Base-by-base conservation (phyloP, 306 rosid species). In the Quercus alba region DNA sequence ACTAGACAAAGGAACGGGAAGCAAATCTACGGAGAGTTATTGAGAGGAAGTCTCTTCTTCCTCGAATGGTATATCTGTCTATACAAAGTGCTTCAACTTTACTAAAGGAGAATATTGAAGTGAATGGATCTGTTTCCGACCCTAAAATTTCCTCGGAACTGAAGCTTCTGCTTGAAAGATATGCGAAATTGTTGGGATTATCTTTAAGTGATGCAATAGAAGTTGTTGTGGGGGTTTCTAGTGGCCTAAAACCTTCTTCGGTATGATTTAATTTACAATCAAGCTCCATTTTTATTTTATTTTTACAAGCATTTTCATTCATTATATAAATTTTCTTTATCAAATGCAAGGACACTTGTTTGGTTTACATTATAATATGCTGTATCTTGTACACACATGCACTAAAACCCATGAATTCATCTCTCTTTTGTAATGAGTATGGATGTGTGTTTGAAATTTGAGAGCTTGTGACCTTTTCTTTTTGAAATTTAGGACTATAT, bases 11-110 rank as follows among this genome's bases (percentile, higher is more conserved):
- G 73, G 93, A 87, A 76, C 85, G 89, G 87, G 98, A 90, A 70
- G 84, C 84, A 69, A 86, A 75, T 73, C 85, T 84, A 67, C 89
- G 89, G 71, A 96, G 90, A 74, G 86, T 18, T 81, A 84, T 96
- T 51, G 97, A 91, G 88, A 90, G 88, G 92, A 96, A 83, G 83
- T 93, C 97, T 56, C 89, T 96, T 85, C 97, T 93, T 78, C 97
- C 99, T 56, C 90, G 98, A 84, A 86, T 96, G 94, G 85, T 96
- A 77, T 90, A 89, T 87, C 93, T 96, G 72, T 90, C 99, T 64
- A 86, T 91, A 76, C 97, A 80, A 83, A 88, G 92, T 77, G 94
- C 91, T 78, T 90, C 98, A 23, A 64, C 87, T 31, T 88, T 94
- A 67, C 73, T 87, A 54, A 96, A 86, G 90, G 98, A 93, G 62